Conservation (phyloP, 148 eudicot species). For the Rheum nobile region DNA sequence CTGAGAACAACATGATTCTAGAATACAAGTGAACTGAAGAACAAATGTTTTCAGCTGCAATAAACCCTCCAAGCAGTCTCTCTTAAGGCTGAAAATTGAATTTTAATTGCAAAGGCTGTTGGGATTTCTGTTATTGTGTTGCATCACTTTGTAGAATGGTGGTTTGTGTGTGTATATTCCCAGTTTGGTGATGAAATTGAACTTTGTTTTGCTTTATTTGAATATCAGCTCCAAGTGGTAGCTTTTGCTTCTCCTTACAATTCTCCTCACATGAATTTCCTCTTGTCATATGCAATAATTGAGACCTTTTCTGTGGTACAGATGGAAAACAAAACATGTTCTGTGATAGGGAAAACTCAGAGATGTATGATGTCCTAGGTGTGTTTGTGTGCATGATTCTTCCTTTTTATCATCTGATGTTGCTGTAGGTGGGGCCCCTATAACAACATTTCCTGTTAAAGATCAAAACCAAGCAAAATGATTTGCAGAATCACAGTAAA, state of each 20-base stretch:
- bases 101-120: not conserved
- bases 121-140: not conserved
- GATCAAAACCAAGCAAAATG: too few species aligned
- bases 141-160: not conserved
- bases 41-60: not conserved
- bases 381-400: too few species aligned
- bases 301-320: not conserved
- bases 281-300: not conserved
- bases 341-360: not conserved
- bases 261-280: not conserved
- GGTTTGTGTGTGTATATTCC: not conserved
- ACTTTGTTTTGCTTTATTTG: not conserved
- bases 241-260: not conserved
- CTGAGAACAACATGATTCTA: slow-evolving; percentile 98
- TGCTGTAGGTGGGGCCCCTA: too few species aligned
- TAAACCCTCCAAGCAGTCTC: not conserved
- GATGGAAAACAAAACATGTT: not conserved
- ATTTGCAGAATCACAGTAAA: not conserved
- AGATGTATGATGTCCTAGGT: too few species aligned
- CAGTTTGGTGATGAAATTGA: not conserved
- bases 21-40: slow-evolving; percentile 49
- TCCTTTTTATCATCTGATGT: too few species aligned
- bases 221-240: not conserved
- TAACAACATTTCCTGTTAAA: too few species aligned
- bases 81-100: not conserved